These are phyloP conservation scores for Blastocystis sp. DNA, from an alignment of 352 stramenopile genomes.

Conservation along the genomic window DNA sequence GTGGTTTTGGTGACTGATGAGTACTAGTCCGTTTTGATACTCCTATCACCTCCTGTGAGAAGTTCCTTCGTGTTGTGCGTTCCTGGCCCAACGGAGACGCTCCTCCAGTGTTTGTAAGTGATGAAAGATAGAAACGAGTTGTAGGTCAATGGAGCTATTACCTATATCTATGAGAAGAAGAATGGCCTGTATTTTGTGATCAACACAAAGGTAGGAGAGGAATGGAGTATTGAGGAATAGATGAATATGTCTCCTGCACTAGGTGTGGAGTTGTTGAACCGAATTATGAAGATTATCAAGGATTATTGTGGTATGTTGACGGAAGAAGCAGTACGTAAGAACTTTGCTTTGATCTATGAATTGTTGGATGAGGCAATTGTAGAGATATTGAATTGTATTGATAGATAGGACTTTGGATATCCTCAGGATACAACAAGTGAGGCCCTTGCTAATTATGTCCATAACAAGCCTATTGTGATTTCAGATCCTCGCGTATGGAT, in stretches of 20 bases:
- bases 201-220: constrained; percentile 73
- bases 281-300: constrained; percentile 90
- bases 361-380: constrained; percentile 83
- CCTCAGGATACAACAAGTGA: constrained; percentile 92
- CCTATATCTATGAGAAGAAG: constrained; percentile 70
- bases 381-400: constrained; percentile 69
- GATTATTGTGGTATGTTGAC: constrained; percentile 97
- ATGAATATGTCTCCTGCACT: constrained; percentile 88
- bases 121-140: not conserved
- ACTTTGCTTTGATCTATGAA: constrained; percentile 98
- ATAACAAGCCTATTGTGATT: constrained; percentile 86
- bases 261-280: constrained; percentile 88
- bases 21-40: constrained; percentile 46
- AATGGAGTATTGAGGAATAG: not conserved
- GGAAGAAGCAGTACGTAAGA: constrained; percentile 94
- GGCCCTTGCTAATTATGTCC: constrained; percentile 90
- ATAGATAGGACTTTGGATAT: constrained; percentile 83
- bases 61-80: constrained; percentile 97
- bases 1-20: not conserved
- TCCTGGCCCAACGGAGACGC: constrained; percentile 93
- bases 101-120: constrained; percentile 80
- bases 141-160: constrained; percentile 85
- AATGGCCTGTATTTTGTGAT: constrained; percentile 90
- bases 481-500: not conserved
- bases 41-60: constrained; percentile 73